Percentiles rank a stretch among this genome's conserved stretches.
Conservation (phyloP, 208 protist species). For the Porcisia deanei region DNA sequence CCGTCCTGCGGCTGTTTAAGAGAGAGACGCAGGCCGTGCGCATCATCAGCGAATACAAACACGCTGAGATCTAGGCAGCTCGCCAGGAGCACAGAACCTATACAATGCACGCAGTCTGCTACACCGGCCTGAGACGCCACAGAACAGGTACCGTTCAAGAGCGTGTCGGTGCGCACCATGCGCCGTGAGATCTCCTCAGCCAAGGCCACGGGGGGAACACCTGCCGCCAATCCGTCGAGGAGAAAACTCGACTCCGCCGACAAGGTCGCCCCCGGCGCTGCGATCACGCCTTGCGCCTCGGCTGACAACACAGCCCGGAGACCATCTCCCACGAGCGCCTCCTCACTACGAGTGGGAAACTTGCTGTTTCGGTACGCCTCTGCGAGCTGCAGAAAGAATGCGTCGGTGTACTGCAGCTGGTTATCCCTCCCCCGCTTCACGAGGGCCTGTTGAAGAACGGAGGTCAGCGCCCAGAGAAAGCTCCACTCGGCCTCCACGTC, state of each 20-base stretch:
- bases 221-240: conserved; percentile 48
- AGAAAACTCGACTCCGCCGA: conserved; percentile 43
- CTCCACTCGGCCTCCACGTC: conserved; percentile 57
- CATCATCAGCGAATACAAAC: conserved; percentile 34
- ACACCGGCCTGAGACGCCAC: conserved; percentile 34
- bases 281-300: conserved; percentile 32
- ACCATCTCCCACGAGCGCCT: conserved; percentile 28
- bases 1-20: not conserved
- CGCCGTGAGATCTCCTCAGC: conserved; percentile 68
- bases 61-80: conserved; percentile 69
- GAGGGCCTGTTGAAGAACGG: conserved; percentile 53
- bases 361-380: conserved; percentile 34
- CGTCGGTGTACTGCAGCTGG: conserved; percentile 62
- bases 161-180: conserved; percentile 48
- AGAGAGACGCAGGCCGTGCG: conserved; percentile 27
- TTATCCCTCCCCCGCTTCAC: conserved; percentile 36
- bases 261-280: conserved; percentile 7
- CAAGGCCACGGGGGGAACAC: conserved; percentile 45
- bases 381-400: conserved; percentile 69
- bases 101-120: conserved; percentile 51
- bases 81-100: conserved; percentile 61
- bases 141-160: conserved; percentile 57
- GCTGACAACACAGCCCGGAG: conserved; percentile 42
- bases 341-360: conserved; percentile 23
- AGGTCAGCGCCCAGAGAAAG: conserved; percentile 57